Base-by-base conservation (phyloP, 192 early-diverging fungal genomes). In the Backusella tuberculispora region DNA sequence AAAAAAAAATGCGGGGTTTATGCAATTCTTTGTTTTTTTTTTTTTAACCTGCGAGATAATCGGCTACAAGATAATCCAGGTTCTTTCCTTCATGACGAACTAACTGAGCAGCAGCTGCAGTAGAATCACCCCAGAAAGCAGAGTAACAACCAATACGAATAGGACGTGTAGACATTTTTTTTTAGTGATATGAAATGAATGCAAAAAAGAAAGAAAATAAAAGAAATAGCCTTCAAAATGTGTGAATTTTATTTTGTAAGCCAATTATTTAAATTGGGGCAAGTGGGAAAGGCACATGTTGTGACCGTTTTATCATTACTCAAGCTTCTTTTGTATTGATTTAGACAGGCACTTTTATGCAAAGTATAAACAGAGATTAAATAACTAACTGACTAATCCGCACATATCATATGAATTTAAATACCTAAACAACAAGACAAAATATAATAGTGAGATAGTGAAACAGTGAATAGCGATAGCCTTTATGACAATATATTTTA, bases 41-140 rank as follows among this genome's bases (percentile, higher is more conserved):
- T 12, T 42, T 56, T 85, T n/a, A n/a, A 87, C 87, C 88, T 34
- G 90, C 88, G 0, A 91, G 82, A 71, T 90, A 91, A 60, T 91
- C 90, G 21, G 88, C 90, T 0, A 89, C 83, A 26, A 91, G 76
- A 63, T 89, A 90, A 64, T 90, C 81, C 37, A 88, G 77, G 48
- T 80, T 79, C 41, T 76, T 65, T 40, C 80, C 78, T 70, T 88
- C 83, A 42, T 81, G 77, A 9, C 74, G 45, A 38, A 91, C 83
- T 10, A 91, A 74, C 69, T 91, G 89, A 47, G 74, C 68, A 40
- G 88, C 87, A 44, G 87, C 87, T 38, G 82, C 75, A 21, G 81
- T 79, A 15, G 84, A 85, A 68, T 91, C 89, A 9, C 89, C 90
- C 90, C 89, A 80, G 46, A 80, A 76, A 6, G 90, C 89, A 50